Percentiles rank a stretch among this genome's conserved stretches.
Conservation (phyloP, 106 monocot species). For the Posidonia australis region DNA sequence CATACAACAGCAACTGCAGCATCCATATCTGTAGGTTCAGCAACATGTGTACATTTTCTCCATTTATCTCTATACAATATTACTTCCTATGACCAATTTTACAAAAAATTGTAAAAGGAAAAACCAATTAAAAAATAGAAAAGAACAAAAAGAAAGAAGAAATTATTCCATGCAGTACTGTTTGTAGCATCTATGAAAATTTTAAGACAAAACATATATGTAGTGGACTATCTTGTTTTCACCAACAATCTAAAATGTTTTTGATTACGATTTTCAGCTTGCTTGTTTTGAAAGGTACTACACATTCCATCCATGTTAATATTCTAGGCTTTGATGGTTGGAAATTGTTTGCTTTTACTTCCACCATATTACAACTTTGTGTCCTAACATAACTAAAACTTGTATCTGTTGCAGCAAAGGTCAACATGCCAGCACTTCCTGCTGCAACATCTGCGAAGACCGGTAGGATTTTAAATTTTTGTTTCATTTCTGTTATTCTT, state of each 20-base stretch:
- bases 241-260: background rate
- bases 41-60: too few relatives aligned
- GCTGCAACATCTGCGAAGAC: slow-evolving; percentile 64
- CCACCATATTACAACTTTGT: background rate
- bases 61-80: too few relatives aligned
- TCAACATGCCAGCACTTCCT: slow-evolving; percentile 67
- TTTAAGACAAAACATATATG: too few relatives aligned
- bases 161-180: too few relatives aligned
- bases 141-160: too few relatives aligned
- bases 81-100: too few relatives aligned
- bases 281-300: background rate
- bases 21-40: too few relatives aligned
- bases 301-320: background rate
- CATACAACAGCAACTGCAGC: too few relatives aligned
- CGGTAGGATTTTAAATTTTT: slow-evolving; percentile 29
- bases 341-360: background rate
- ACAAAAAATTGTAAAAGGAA: too few relatives aligned
- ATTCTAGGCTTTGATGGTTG: background rate
- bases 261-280: background rate
- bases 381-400: background rate
- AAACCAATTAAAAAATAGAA: too few relatives aligned
- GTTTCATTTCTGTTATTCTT: too few relatives aligned
- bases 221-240: background rate
- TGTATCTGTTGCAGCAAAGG: background rate
- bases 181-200: too few relatives aligned